These are phyloP conservation scores for Claviceps cyperi DNA, from an alignment of 2,329 filamentous ascomycete genomes.

Conservation along the genomic window DNA sequence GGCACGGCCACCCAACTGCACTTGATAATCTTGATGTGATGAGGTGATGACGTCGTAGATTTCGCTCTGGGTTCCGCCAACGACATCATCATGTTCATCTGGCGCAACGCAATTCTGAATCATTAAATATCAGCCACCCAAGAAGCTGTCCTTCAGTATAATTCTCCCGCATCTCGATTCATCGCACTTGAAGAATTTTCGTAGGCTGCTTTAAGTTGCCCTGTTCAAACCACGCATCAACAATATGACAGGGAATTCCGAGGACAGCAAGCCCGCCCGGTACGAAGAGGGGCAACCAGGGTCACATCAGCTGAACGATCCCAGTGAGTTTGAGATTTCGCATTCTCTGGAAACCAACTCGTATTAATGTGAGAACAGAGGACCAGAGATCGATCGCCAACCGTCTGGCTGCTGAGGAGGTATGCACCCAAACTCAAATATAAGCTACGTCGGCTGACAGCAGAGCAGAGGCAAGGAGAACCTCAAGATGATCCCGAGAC, in stretches of 20 bases:
- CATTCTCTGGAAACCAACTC: no score
- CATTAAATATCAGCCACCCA: not conserved
- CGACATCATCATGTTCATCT: not conserved
- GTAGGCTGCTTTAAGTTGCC: no score
- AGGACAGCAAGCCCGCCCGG: constrained; percentile 39
- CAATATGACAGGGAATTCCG: constrained; percentile 35
- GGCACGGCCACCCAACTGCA: not conserved
- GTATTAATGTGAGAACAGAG: constrained; percentile 28
- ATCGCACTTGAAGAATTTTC: not conserved
- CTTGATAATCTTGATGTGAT: not conserved
- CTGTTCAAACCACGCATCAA: constrained; percentile 4
- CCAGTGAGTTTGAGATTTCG: constrained; percentile 40
- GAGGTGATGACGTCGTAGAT: constrained; percentile 17
- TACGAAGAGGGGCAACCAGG: constrained; percentile 60
- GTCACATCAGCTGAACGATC: constrained; percentile 54
- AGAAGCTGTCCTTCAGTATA: not conserved
- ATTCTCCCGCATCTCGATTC: not conserved
- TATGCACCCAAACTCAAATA: constrained; percentile 14
- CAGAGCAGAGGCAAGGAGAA: constrained; percentile 22
- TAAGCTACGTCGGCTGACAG: constrained; percentile 5
- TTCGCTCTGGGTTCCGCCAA: constrained; percentile 9
- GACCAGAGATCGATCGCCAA: constrained; percentile 60
- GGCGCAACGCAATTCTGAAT: not conserved
- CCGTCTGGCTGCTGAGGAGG: constrained; percentile 50
- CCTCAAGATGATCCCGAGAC: constrained; percentile 30